These are phyloP conservation scores for Tolypocladium cylindrosporum DNA, from an alignment of 2,329 filamentous ascomycete species.

Conservation along the genomic window DNA sequence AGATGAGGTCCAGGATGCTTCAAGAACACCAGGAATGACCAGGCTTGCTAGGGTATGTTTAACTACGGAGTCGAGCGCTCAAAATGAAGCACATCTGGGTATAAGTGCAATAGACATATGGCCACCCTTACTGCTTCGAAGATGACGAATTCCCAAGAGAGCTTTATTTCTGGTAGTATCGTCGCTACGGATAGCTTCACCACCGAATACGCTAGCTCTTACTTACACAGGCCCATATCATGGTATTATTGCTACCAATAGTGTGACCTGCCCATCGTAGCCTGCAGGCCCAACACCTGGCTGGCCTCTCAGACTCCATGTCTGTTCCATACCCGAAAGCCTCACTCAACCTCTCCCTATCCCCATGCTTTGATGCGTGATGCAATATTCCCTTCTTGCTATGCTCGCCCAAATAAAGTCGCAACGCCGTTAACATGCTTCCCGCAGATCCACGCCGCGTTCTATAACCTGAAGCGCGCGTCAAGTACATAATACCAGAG, in stretches of 20 bases:
- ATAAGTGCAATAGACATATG: no score
- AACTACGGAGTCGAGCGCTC: background rate
- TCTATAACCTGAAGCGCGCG: slow-evolving; percentile 21
- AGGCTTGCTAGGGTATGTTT: background rate
- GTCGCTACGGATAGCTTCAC: background rate
- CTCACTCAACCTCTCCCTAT: slow-evolving; percentile 1
- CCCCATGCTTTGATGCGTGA: slow-evolving; percentile 12
- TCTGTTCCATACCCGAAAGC: background rate
- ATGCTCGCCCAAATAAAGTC: slow-evolving; percentile 15
- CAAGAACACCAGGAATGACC: no score
- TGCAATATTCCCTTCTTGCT: slow-evolving; percentile 13
- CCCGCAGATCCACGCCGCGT: slow-evolving; percentile 15
- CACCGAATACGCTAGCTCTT: background rate
- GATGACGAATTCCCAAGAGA: no score
- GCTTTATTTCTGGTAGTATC: background rate
- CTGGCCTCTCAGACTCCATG: background rate
- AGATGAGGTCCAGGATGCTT: background rate
- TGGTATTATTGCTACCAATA: slow-evolving; percentile 10
- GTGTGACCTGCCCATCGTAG: slow-evolving; percentile 6
- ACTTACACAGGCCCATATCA: slow-evolving; percentile 2
- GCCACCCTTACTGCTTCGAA: no score
- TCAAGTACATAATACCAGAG: slow-evolving; percentile 18
- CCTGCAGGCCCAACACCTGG: slow-evolving; percentile 5
- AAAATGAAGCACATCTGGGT: background rate
- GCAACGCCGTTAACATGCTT: slow-evolving; percentile 27